Evolutionary conservation across 805 yeast species (phyloP), one percentile per base, ranked within the genome.

Genomic region (Spathaspora arborariae): DNA sequence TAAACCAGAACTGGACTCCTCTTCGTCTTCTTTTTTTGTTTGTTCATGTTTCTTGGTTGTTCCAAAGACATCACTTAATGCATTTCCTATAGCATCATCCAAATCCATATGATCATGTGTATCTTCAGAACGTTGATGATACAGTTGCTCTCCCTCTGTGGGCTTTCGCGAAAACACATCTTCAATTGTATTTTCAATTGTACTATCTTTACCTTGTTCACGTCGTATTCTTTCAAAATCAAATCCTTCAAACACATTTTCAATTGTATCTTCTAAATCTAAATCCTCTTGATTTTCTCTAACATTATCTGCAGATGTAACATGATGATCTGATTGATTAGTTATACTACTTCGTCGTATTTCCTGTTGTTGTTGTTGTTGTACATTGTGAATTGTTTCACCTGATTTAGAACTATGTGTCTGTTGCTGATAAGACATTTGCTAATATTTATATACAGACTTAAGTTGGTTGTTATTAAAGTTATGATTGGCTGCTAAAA

Each of bases 181-280:
- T 15, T 71, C 74, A 37, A 70, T 67, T 30, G 72, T 72, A 39
- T 59, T 60, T 27, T 27, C 33, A 27, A 11, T 22, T 22, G 26
- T 7, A 45, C 67, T 67, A 13, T 42, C 43, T 20, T 39, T 30
- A 22, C 34, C 39, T 11, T 45, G 35, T 10, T 10, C 15, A 30
- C n/a, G 39, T 18, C 39, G 39, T 37, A 37, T 37, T 13, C 22
- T 22, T 15, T 15, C 22, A 22, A 51, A 53, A 46, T 54, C 64
- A 51, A 62, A 67, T 51, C 56, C 70, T 52, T 58, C 59, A 50
- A 71, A 67, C 42, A 37, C 42, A 16, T 40, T 35, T n/a, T 21
- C 44, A 51, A 51, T 30, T 49, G 56, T 48, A 49, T 45, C 24
- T 46, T 47, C 43, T 19, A 44, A 44, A 38, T 38, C 42, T 20